phyloP scores from a whole-genome alignment of 1,284 basidiomycete species.

The Chalciporus sp. region DNA sequence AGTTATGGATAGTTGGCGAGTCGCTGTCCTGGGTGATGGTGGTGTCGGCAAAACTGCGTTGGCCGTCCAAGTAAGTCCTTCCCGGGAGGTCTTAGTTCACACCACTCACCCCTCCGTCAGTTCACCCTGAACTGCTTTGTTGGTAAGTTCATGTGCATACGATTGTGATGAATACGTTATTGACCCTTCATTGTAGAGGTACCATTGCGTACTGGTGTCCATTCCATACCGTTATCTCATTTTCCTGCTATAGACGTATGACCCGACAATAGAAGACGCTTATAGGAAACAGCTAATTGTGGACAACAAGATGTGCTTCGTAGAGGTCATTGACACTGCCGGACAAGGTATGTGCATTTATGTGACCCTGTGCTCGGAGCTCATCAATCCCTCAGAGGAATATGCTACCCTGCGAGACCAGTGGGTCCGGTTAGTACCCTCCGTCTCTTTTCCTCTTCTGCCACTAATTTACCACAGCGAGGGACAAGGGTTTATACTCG shows the following conservation, averaged over 20 bases:
- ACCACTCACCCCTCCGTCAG: constrained; percentile 43
- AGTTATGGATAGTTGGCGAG: constrained; percentile 88
- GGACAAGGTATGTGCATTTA: constrained; percentile 75
- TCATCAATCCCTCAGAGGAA: constrained; percentile 65
- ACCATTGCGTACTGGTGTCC: constrained; percentile 15
- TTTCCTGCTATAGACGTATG: constrained; percentile 63
- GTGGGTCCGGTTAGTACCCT: constrained; percentile 85
- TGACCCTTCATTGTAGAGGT: constrained; percentile 48
- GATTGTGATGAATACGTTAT: constrained; percentile 20
- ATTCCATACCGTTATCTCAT: constrained; percentile 15
- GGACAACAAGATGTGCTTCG: constrained; percentile 89
- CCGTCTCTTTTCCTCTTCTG: constrained; percentile 5
- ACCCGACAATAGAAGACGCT: constrained; percentile 94
- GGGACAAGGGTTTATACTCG: constrained; percentile 97
- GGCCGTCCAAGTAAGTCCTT: constrained; percentile 81
- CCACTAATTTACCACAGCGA: constrained; percentile 58
- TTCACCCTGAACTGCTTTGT: constrained; percentile 94
- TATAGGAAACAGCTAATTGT: constrained; percentile 92
- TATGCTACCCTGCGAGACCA: constrained; percentile 98
- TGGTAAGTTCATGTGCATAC: constrained; percentile 49
- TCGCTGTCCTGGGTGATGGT: constrained; percentile 95
- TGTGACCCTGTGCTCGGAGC: constrained; percentile 11
- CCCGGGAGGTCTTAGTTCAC: constrained; percentile 5
- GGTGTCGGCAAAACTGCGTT: constrained; percentile 98
- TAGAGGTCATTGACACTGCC: constrained; percentile 93